Percentiles rank a stretch among this genome's conserved stretches.
Evolutionary conservation across 768 basidiomycete genomes (phyloP).

Genomic region (Cystofilobasidium macerans): DNA sequence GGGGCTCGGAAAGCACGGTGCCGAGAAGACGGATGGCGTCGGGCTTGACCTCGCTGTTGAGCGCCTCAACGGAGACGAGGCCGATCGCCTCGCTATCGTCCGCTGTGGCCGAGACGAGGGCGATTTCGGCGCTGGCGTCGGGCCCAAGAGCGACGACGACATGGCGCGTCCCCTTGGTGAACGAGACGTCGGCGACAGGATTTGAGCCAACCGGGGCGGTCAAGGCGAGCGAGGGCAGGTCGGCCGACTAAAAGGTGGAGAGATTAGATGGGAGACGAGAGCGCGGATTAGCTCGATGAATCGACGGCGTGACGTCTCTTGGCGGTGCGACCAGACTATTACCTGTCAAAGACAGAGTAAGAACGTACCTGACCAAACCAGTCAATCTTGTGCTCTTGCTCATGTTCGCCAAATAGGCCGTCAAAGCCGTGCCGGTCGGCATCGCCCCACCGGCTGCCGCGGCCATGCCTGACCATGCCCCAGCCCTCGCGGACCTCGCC

Average conservation of each 20-base stretch:
- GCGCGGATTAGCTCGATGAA: no score
- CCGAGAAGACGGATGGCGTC: no score
- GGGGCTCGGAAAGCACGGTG: no score
- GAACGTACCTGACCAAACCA: not conserved
- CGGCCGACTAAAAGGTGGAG: not conserved
- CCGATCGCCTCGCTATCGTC: not conserved
- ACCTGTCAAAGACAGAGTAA: not conserved
- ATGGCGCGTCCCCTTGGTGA: not conserved
- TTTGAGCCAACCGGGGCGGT: constrained; percentile 2
- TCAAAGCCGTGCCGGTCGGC: not conserved
- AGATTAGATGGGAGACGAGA: not conserved
- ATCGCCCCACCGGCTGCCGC: not conserved
- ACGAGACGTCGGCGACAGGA: not conserved
- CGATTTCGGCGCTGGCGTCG: not conserved
- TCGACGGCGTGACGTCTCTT: not conserved
- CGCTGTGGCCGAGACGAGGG: constrained; percentile 6
- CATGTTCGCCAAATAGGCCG: not conserved
- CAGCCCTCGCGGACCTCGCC: constrained; percentile 18
- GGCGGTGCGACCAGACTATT: not conserved
- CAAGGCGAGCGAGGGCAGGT: not conserved
- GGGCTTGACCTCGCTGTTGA: not conserved
- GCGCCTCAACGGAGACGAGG: not conserved
- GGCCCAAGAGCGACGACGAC: constrained; percentile 9
- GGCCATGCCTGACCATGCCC: constrained; percentile 10
- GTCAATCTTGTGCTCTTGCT: not conserved